A percentile compares a stretch with the other conserved stretches of the same genome.
Conservation (phyloP, 2,329 filamentous ascomycete genomes). For the Talaromyces sp. region DNA sequence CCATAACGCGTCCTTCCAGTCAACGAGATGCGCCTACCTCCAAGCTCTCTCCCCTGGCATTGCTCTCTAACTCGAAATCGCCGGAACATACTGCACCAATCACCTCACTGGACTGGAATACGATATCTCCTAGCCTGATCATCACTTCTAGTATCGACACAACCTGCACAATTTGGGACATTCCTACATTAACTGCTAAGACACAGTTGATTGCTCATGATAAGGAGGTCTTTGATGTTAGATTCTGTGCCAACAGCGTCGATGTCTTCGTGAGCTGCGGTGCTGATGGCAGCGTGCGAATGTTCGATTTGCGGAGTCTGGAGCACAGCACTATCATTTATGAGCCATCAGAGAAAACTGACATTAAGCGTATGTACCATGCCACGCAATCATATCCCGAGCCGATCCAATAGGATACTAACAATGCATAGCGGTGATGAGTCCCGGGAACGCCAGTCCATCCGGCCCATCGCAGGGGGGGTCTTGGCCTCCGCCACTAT, state of each 20-base stretch:
- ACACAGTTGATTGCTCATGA: slow-evolving; percentile 98
- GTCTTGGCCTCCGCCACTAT: slow-evolving; percentile 61
- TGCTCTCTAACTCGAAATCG: slow-evolving; percentile 97
- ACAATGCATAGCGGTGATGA: slow-evolving; percentile 41
- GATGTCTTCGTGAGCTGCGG: slow-evolving; percentile 98
- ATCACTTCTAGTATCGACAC: slow-evolving; percentile 99
- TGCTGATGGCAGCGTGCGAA: slow-evolving; percentile 94
- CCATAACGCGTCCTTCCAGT: slow-evolving; percentile 67
- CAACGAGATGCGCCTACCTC: slow-evolving; percentile 64
- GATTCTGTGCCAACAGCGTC: slow-evolving; percentile 97
- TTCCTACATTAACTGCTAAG: slow-evolving; percentile 94
- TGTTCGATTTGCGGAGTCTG: slow-evolving; percentile 95
- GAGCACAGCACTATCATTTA: slow-evolving; percentile 99
- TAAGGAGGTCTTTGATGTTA: slow-evolving; percentile 97
- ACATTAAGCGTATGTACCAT: slow-evolving; percentile 57
- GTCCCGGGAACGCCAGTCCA: slow-evolving; percentile 65
- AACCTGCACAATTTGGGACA: slow-evolving; percentile 99
- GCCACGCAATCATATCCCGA: no score
- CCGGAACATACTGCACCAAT: slow-evolving; percentile 96
- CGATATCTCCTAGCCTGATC: slow-evolving; percentile 91
- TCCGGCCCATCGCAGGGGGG: slow-evolving; percentile 63
- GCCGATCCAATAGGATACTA: neutral
- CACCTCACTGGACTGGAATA: slow-evolving; percentile 98
- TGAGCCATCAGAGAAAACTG: slow-evolving; percentile 86
- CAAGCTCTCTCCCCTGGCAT: slow-evolving; percentile 88